Conservation (phyloP, 2,329 filamentous ascomycete species). For the Neophaeococcomyces mojaviensis region DNA sequence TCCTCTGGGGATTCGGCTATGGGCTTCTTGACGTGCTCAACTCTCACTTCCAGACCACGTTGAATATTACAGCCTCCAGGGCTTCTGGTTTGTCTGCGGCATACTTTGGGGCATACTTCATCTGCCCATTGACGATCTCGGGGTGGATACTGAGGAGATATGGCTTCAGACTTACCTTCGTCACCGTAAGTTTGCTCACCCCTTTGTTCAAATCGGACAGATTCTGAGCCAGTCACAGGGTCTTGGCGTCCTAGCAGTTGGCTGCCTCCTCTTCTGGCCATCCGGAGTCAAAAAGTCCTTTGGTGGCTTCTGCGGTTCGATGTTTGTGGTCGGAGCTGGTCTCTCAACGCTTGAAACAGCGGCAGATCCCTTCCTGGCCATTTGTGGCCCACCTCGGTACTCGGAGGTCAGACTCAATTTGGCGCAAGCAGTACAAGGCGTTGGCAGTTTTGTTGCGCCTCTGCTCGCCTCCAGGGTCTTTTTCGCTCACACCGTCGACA, state of each 20-base stretch:
- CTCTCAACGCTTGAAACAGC: slow-evolving; percentile 52
- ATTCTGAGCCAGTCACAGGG: slow-evolving; percentile 43
- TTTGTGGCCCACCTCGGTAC: slow-evolving; percentile 54
- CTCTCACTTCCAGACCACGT: slow-evolving; percentile 50
- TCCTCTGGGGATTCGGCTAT: slow-evolving; percentile 47
- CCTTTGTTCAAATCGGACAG: no score
- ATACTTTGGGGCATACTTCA: slow-evolving; percentile 53
- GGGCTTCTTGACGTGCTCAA: slow-evolving; percentile 43
- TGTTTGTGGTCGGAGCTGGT: slow-evolving; percentile 48
- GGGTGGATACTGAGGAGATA: slow-evolving; percentile 42
- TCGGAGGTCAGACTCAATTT: slow-evolving; percentile 53
- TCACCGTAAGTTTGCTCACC: no score
- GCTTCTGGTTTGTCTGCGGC: slow-evolving; percentile 56
- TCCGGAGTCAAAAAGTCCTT: slow-evolving; percentile 49
- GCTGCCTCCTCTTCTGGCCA: slow-evolving; percentile 54
- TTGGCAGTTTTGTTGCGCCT: slow-evolving; percentile 52
- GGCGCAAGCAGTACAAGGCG: slow-evolving; percentile 52
- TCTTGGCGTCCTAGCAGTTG: slow-evolving; percentile 48
- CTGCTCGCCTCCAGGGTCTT: slow-evolving; percentile 55
- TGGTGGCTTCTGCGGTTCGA: slow-evolving; percentile 53
- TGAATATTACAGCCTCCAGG: slow-evolving; percentile 46
- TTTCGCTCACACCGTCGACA: slow-evolving; percentile 48
- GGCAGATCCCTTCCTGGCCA: slow-evolving; percentile 47
- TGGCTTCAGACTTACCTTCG: slow-evolving; percentile 32
- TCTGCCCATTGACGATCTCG: slow-evolving; percentile 27